Percentiles rank a stretch among this genome's conserved stretches.
Conservation (phyloP, 768 basidiomycete species). For the Amanita brunnescens region DNA sequence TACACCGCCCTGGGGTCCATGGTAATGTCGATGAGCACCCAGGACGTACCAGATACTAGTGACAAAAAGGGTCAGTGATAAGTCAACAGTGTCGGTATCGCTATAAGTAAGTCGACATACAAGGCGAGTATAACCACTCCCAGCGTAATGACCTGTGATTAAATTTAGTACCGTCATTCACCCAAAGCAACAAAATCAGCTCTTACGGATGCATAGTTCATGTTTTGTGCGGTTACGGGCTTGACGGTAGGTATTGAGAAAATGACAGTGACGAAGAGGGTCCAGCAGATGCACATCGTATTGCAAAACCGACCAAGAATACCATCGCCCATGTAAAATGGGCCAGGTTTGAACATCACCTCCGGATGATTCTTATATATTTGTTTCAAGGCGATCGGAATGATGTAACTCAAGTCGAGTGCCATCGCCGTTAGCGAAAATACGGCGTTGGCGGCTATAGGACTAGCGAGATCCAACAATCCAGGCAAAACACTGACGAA, state of each 20-base stretch:
- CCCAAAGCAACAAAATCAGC: background rate
- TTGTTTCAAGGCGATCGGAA: slow-evolving; percentile 71
- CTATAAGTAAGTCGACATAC: slow-evolving; percentile 26
- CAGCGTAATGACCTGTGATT: slow-evolving; percentile 37
- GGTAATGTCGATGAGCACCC: slow-evolving; percentile 45
- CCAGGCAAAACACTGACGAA: slow-evolving; percentile 60
- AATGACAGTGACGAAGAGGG: slow-evolving; percentile 58
- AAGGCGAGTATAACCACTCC: slow-evolving; percentile 45
- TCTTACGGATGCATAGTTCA: slow-evolving; percentile 76
- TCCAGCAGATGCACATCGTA: slow-evolving; percentile 59
- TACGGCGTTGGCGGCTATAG: slow-evolving; percentile 70
- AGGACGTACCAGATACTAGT: slow-evolving; percentile 43
- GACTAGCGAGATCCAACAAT: slow-evolving; percentile 67
- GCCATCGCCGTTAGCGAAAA: slow-evolving; percentile 78
- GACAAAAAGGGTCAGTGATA: slow-evolving; percentile 6
- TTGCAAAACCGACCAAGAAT: slow-evolving; percentile 54
- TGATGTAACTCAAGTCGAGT: slow-evolving; percentile 71
- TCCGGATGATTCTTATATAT: slow-evolving; percentile 67
- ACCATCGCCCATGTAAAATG: slow-evolving; percentile 78
- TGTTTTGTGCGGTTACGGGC: slow-evolving; percentile 63
- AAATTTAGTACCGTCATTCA: background rate
- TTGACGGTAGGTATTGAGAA: slow-evolving; percentile 63
- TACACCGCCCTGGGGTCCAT: slow-evolving; percentile 47
- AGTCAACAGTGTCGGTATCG: slow-evolving; percentile 1
- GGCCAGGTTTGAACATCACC: slow-evolving; percentile 77